Evolutionary conservation across 75 land plant species (phyloP), one percentile per base, ranked within the genome.

Genomic region (Picea sitchensis): DNA sequence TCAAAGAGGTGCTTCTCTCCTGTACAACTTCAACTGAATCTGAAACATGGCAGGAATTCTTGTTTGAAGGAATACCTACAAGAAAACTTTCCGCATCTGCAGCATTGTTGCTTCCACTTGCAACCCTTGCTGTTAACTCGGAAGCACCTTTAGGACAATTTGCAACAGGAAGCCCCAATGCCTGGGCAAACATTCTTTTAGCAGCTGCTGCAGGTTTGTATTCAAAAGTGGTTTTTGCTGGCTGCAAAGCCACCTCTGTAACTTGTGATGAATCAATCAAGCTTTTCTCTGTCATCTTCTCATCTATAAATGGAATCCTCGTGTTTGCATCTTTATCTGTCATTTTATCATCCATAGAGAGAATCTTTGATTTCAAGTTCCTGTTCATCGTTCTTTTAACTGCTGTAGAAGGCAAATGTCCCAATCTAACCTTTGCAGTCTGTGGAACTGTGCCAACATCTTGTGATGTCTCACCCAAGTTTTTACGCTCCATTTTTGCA

Each of bases 141-240:
- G n/a, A 32, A 17, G 23, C 36, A 71, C 17, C n/a, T 47, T 71
- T 71, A 6, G 79, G 12, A 9, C 58, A 44, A 73, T 72, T 68
- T 79, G 59, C 32, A 68, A 77, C 51, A 13, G 81, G 76, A 63
- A 88, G 32, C n/a, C 98, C 98, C 79, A 95, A 65, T 3, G 98
- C 98, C 73, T 94, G 85, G 62, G 97, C 91, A 88, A 96, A 94
- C 87, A 96, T 87, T 63, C 96, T 87, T 81, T 84, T 92, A 44
- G 98, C 96, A 72, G 96, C 94, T 81, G 86, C 92, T 15, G 80
- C 54, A 65, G 87, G 88, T 60, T 80, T 82, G 26, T 59, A 36
- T 63, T 78, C 78, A 14, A 67, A 65, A 61, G 60, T 71, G 4
- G 78, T 81, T 17, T 56, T 82, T 41, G 14, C n/a, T 14, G 56